Percentiles rank a stretch among this genome's conserved stretches.
Evolutionary conservation across 441 rosid species (phyloP).

Genomic region (Isatis lusitanica): DNA sequence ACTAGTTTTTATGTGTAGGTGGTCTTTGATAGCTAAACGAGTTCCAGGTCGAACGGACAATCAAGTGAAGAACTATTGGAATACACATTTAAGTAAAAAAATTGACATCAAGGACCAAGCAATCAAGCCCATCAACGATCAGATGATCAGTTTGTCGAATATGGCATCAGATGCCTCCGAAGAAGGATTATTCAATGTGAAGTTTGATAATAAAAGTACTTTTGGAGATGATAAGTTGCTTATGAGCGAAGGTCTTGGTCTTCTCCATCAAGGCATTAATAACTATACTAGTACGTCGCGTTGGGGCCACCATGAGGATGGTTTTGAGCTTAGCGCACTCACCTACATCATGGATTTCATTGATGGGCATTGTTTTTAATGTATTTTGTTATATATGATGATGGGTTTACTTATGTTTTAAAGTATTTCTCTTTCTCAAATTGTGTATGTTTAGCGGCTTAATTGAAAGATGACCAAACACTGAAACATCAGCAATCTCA

Average conservation of each 20-base stretch:
- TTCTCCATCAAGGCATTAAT: slow-evolving; percentile 26
- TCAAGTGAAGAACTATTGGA: slow-evolving; percentile 91
- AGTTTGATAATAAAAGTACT: neutral
- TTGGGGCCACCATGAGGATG: slow-evolving; percentile 45
- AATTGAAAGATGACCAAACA: slow-evolving; percentile 25
- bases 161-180: no score
- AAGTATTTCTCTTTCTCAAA: neutral
- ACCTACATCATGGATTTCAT: slow-evolving; percentile 46
- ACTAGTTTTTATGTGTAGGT: slow-evolving; percentile 36
- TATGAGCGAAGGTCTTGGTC: slow-evolving; percentile 1
- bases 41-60: slow-evolving; percentile 90
- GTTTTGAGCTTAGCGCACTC: slow-evolving; percentile 41
- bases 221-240: slow-evolving; percentile 1
- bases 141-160: neutral
- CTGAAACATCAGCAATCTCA: slow-evolving; percentile 37
- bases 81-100: slow-evolving; percentile 69
- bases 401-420: neutral
- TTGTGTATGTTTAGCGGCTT: no score
- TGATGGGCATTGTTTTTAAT: slow-evolving; percentile 41
- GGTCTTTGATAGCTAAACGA: slow-evolving; percentile 83
- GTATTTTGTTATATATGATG: neutral
- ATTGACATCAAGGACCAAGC: slow-evolving; percentile 42
- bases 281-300: slow-evolving; percentile 36
- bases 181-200: neutral
- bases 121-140: slow-evolving; percentile 6